Evolutionary conservation across 805 yeast species (phyloP), one percentile per base, ranked within the genome.

Genomic region (Ogataea minuta): DNA sequence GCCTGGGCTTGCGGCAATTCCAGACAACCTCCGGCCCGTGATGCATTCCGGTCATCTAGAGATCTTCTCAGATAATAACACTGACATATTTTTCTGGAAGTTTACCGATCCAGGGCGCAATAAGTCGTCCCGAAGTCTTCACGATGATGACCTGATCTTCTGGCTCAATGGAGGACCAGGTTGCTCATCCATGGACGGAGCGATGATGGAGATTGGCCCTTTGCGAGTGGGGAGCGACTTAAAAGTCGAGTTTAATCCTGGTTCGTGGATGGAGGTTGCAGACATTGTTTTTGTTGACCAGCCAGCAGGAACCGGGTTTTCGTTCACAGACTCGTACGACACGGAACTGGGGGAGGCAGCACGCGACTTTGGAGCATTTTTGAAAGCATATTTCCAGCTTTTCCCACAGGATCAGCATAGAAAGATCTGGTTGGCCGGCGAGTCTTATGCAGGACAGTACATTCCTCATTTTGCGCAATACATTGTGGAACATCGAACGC

Each of bases 121-220:
- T 28, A 13, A 26, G 10, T 29, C 45, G 4, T 19, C 16, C 15
- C 6, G 23, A 5, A 23, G 23, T 5, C n/a, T 37, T 10, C 45
- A 41, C 28, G 23, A 24, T 19, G 6, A 71, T 48, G 71, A 71
- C 46, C 70, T 84, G 15, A 72, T 84, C 7, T 72, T 93, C 39
- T 93, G 99, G 98, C 71, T 93, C 15, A 93, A 93, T 60, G 99
- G 99, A 27, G 99, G 99, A 0, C 99, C 99, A 0, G 99, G 99
- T 0, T 93, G 99, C 60, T 89, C 96, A 2, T 89, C 97, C 0
- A 79, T 91, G 93, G 99, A 93, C 63, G 99, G 99, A 11, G 96
- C 95, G 0, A 59, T 93, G 48, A 77, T 90, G 77, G 99, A 93
- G 60, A 66, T 81, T 3, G 99, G 99, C 0, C 98, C 99, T 0